phyloP scores from a whole-genome alignment of 257 asterid genomes.

The Solanum gracilifrons region DNA sequence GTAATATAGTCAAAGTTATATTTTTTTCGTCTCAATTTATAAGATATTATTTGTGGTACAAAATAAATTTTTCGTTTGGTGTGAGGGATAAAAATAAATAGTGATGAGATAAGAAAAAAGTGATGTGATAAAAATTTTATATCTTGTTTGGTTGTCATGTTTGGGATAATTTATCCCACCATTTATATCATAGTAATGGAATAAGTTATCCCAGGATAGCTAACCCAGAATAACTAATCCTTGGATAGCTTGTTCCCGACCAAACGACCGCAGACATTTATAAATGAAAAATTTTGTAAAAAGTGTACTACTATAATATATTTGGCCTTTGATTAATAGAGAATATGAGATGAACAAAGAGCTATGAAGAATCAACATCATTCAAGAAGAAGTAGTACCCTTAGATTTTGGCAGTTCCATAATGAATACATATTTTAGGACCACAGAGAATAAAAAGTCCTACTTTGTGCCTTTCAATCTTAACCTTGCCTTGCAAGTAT shows the following conservation, averaged over 20 bases:
- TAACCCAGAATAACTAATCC: no score
- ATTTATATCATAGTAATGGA: no score
- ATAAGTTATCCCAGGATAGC: no score
- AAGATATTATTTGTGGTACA: not conserved
- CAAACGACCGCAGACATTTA: no score
- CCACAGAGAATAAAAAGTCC: not conserved
- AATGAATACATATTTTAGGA: not conserved
- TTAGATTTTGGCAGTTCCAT: not conserved
- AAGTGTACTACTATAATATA: not conserved
- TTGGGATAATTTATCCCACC: no score
- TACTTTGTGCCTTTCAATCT: not conserved
- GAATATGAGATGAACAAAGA: not conserved
- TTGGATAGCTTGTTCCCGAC: no score
- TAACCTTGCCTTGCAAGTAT: not conserved
- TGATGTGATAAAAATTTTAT: no score
- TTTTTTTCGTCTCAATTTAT: not conserved
- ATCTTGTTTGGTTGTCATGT: no score
- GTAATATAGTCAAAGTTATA: not conserved
- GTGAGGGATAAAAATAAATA: no score
- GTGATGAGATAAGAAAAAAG: no score
- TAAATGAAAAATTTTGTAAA: no score
- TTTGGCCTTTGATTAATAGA: no score
- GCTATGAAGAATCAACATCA: not conserved
- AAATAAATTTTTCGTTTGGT: not conserved
- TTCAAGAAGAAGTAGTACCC: not conserved